Evolutionary conservation across 2,329 filamentous ascomycete genomes (phyloP), one percentile per base, ranked within the genome.

Genomic region (Epicoccum sorghinum): DNA sequence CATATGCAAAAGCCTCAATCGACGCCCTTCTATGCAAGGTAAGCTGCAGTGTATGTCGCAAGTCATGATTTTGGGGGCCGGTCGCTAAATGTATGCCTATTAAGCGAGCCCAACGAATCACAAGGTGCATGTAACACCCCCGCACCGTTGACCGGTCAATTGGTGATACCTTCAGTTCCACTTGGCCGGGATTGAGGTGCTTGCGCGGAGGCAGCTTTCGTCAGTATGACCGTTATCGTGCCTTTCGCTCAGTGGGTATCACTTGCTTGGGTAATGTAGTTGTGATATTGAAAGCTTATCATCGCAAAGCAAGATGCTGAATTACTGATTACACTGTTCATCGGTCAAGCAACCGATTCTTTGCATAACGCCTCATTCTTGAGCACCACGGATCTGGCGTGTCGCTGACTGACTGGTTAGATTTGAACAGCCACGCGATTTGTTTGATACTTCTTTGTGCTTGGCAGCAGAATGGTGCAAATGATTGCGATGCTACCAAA

Each of bases 371-470:
- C 18, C 18, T 18, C 18, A 18, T 18, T 18, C 18, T 18, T 18
- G 18, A 18, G 18, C 18, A 18, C 18, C 18, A 18, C 18, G 3
- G 18, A 18, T 18, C 29, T 12, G 29, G 29, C 7, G 12, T 30
- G 32, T 33, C 13, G 32, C 13, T 5, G 3, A 33, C 7, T 5
- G 13, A 23, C 7, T 4, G 9, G 22, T 46, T 46, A 67, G 22
- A 71, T 64, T 12, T 69, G 66, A 7, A 71, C 69, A 4, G 68
- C 68, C 14, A 72, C 64, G 32, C 66, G 64, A 32, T 70, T 72
- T 0, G 68, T 71, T 46, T 68, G 62, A 47, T 71, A 71, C 57
- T 70, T 72, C 59, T 65, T 66, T 3, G 68, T 71, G 40, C 65
- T 71, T 4, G 68, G 69, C 24, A 72, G 44, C 25, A 68, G 22